Evolutionary conservation across 345 rosid genomes (phyloP), one percentile per base, ranked within the genome.

Genomic region (Hevea brasiliensis): DNA sequence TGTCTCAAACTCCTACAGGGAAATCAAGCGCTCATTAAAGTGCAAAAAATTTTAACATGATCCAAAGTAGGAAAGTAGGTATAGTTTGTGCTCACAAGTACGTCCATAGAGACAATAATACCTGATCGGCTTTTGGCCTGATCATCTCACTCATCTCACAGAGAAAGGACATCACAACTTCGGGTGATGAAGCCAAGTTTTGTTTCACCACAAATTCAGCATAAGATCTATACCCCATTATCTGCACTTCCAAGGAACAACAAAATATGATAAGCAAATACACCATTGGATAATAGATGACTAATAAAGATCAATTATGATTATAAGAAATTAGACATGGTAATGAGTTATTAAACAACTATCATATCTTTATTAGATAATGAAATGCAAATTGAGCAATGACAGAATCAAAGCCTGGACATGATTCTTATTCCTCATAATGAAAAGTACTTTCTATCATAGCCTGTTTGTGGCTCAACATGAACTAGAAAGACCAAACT

Each of bases 161-260:
- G 78, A 95, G 78, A 84, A 95, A 90, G 53, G 98, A 87, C 73
- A 65, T 85, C 71, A 90, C 89, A 68, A 90, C 90, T 74, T 84
- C 84, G 15, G 94, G 89, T n/a, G 96, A 92, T 68, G 89, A 86
- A 67, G 96, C 96, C 88, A 95, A 82, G 82, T 86, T 95, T 67
- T 84, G 91, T 73, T 85, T 81, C 73, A 88, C 81, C 71, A 83
- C 67, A 70, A 89, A 92, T 58, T 92, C 96, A 69, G 98, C 87
- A 70, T 90, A 89, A 47, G 94, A 92, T 79, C 75, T 89, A 81
- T 78, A 81, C 18, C 90, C 97, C 84, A 88, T 82, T 69, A 89
- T 86, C 99, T 94, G 87, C 80, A 75, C 67, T 41, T 42, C 71
- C 65, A 63, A 65, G 23, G 35, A 47, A 15, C 60, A 47, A 67